Conservation (phyloP, 345 rosid genomes). For the Capsella bursapastoris region DNA sequence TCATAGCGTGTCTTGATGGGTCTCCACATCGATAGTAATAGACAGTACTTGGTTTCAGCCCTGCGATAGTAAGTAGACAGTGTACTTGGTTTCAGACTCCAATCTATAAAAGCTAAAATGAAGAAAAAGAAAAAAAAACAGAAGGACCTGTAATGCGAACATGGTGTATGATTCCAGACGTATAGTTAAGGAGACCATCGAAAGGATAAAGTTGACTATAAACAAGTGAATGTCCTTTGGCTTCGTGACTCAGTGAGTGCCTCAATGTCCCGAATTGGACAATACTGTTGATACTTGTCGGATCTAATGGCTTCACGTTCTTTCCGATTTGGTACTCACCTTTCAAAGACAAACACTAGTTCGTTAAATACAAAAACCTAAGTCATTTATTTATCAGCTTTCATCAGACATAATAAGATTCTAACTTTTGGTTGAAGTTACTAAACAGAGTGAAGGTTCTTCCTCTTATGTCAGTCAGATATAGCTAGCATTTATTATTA, state of each 20-base stretch:
- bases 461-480: conserved; percentile 17
- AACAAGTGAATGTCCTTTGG: conserved; percentile 67
- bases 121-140: background rate
- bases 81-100: too few relatives aligned
- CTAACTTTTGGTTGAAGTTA: conserved; percentile 30
- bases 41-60: conserved; percentile 64
- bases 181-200: conserved; percentile 81
- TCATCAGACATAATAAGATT: conserved; percentile 13
- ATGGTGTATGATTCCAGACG: conserved; percentile 94
- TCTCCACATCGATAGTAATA: conserved; percentile 91
- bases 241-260: conserved; percentile 48
- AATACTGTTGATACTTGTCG: conserved; percentile 59
- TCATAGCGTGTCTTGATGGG: conserved; percentile 67
- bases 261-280: conserved; percentile 59
- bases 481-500: conserved; percentile 37
- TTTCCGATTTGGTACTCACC: conserved; percentile 84
- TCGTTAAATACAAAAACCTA: background rate
- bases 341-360: conserved; percentile 25
- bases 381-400: background rate
- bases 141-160: conserved; percentile 73
- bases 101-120: background rate
- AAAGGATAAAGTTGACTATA: conserved; percentile 87
- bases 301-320: conserved; percentile 65
- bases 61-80: conserved; percentile 42
- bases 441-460: conserved; percentile 13